Base-by-base conservation (phyloP, 176 grass and related monocot species). In the Oryza longistaminata region DNA sequence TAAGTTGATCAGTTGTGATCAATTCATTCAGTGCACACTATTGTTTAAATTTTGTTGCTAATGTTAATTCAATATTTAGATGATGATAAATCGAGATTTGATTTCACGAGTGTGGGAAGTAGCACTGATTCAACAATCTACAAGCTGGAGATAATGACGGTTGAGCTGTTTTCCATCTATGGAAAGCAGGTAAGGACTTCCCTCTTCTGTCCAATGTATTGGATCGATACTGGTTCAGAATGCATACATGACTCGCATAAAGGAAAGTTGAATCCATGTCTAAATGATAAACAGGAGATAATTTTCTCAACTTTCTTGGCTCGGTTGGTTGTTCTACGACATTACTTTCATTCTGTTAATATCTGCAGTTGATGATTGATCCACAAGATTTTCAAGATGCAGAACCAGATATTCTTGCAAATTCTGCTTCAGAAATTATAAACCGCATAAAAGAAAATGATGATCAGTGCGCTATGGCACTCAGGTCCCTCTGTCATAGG, bases 361-460 rank as follows among this genome's bases (percentile, higher is more conserved):
- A 74, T 21, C 68, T 89, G 78, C 90, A 89, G 96, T 88, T 74
- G 69, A 84, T 82, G 87, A 89, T 97, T 80, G 88, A 80, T 88
- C 83, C 91, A 71, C 90, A 92, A 90, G 93, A 95, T 76, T 99
- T 99, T 72, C 86, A 90, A 77, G 96, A 99, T 87, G 88, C 91
- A 68, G 93, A 99, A 78, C 89, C 96, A 83, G 96, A 99, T 88
- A 65, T 80, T 86, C 90, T 99, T 85, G 90, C 91, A 82, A 85
- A 85, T 86, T 91, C 92, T 89, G 87, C 93, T 76, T 92, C 77
- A 70, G 83, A 89, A 62, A 96, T 99, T 79, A 94, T 99, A 70
- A 53, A 92, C 46, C 90, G 75, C 66, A 85, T 96, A 27, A 82
- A 84, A 85, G 86, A 92, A 80, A 78, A 89, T 34, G 85, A 86